Evolutionary conservation across 1,284 basidiomycete genomes (phyloP).

Genomic region (Ganoderma lucidum): DNA sequence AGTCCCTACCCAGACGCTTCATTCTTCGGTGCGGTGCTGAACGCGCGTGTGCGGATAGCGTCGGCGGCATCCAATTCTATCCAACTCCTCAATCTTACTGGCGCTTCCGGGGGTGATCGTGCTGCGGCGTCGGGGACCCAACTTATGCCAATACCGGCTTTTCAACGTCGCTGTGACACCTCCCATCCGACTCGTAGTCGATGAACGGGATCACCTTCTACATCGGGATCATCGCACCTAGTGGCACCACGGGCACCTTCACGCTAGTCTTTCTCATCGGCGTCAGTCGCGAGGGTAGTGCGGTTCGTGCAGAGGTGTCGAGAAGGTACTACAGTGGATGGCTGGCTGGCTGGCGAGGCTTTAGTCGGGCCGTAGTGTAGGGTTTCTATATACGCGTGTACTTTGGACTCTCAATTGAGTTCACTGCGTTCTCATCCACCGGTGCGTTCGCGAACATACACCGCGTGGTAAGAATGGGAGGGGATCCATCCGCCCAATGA

Average conservation of each 20-base stretch:
- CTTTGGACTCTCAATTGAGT: too few species aligned
- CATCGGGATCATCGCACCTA: constrained; percentile 24
- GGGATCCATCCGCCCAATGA: too few species aligned
- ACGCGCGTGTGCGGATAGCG: not conserved
- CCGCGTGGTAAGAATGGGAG: too few species aligned
- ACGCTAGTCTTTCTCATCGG: constrained; percentile 7
- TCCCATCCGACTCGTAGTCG: constrained; percentile 27
- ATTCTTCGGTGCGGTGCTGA: too few species aligned
- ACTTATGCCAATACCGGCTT: constrained; percentile 25
- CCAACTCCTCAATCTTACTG: constrained; percentile 26
- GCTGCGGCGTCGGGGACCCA: constrained; percentile 26
- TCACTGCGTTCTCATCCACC: too few species aligned
- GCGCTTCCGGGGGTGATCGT: constrained; percentile 26
- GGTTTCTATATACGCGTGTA: too few species aligned
- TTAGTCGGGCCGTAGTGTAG: too few species aligned
- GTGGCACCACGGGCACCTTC: constrained; percentile 21
- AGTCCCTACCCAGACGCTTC: too few species aligned
- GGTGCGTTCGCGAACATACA: too few species aligned
- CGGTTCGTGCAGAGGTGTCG: constrained; percentile 15
- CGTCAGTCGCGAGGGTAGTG: not conserved
- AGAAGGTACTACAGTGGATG: constrained; percentile 25
- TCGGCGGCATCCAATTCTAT: constrained; percentile 19
- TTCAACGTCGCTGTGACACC: constrained; percentile 22
- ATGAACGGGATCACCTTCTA: constrained; percentile 10
- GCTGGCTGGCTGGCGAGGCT: too few species aligned